A percentile compares a stretch with the other conserved stretches of the same genome.
These are phyloP conservation scores for Fulvia fulva DNA, from an alignment of 2,329 filamentous ascomycete species.

Conservation along the genomic window DNA sequence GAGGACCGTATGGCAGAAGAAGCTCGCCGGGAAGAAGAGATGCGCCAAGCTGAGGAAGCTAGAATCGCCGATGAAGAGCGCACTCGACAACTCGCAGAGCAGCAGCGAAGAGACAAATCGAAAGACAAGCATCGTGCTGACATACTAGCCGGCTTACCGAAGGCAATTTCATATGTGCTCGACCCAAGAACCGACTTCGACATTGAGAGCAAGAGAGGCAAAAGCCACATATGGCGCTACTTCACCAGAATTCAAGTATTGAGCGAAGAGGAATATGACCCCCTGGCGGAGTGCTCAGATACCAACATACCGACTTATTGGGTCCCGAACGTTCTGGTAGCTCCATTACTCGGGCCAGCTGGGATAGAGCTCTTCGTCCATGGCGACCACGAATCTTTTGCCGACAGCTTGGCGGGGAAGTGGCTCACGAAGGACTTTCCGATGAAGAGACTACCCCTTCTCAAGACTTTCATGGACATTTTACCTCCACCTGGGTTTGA, in stretches of 20 bases:
- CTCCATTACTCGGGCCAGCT: conserved; percentile 27
- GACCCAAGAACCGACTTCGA: conserved; percentile 17
- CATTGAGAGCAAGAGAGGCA: conserved; percentile 12
- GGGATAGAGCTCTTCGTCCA: conserved; percentile 30
- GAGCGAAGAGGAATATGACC: conserved; percentile 12
- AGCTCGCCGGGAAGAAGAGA: conserved; percentile 22
- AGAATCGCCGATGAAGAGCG: conserved; percentile 25
- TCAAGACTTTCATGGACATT: conserved; percentile 13
- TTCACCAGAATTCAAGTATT: conserved; percentile 28
- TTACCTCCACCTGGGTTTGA: not conserved
- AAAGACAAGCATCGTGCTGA: conserved; percentile 18
- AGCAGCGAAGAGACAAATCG: conserved; percentile 20
- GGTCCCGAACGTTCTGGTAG: conserved; percentile 31
- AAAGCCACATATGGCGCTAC: conserved; percentile 14
- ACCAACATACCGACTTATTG: conserved; percentile 16
- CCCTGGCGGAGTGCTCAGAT: conserved; percentile 9
- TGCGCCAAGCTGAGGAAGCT: conserved; percentile 15
- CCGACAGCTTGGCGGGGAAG: conserved; percentile 17
- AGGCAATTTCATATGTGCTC: conserved; percentile 19
- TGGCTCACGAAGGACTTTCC: conserved; percentile 22
- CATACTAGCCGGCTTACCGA: conserved; percentile 26
- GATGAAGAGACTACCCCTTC: conserved; percentile 6
- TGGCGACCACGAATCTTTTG: conserved; percentile 18
- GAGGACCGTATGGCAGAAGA: conserved; percentile 27
- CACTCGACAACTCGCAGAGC: conserved; percentile 2